Evolutionary conservation across 2,329 filamentous ascomycete species (phyloP).

Genomic region (Aplosporella prunicola): DNA sequence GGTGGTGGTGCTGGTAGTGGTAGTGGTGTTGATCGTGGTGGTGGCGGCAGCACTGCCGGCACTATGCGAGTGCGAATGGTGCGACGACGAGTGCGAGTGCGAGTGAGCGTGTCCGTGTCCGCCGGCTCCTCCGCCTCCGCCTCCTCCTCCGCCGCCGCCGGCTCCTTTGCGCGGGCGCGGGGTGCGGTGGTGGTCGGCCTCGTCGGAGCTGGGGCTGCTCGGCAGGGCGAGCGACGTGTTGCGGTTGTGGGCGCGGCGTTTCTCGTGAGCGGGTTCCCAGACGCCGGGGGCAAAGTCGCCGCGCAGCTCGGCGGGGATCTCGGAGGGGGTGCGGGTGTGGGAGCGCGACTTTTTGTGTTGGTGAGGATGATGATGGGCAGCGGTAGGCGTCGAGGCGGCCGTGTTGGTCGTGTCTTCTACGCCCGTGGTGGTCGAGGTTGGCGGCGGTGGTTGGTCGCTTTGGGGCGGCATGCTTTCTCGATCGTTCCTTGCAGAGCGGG

Average conservation of each 20-base stretch:
- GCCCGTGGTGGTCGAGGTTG: neutral
- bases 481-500: too few relatives aligned
- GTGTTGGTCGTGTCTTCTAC: slow-evolving; percentile 2
- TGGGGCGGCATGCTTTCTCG: slow-evolving; percentile 6
- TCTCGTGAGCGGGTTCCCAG: slow-evolving; percentile 10
- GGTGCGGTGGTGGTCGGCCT: neutral
- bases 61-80: too few relatives aligned
- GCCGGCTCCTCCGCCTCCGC: neutral
- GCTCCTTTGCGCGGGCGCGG: too few relatives aligned
- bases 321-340: slow-evolving; percentile 4
- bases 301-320: slow-evolving; percentile 11
- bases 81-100: neutral
- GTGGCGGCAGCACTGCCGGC: neutral
- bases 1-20: neutral
- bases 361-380: neutral
- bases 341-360: slow-evolving; percentile 5
- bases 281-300: slow-evolving; percentile 10
- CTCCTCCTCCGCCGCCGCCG: too few relatives aligned
- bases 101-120: neutral
- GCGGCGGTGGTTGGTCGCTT: neutral
- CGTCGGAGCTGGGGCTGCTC: slow-evolving; percentile 6
- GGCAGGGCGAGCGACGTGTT: slow-evolving; percentile 11
- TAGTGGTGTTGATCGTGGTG: neutral
- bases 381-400: neutral
- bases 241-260: slow-evolving; percentile 9